Evolutionary conservation across 176 grass and related monocot species (phyloP), one percentile per base, ranked within the genome.

Genomic region (Bolboschoenus planiculmis): DNA sequence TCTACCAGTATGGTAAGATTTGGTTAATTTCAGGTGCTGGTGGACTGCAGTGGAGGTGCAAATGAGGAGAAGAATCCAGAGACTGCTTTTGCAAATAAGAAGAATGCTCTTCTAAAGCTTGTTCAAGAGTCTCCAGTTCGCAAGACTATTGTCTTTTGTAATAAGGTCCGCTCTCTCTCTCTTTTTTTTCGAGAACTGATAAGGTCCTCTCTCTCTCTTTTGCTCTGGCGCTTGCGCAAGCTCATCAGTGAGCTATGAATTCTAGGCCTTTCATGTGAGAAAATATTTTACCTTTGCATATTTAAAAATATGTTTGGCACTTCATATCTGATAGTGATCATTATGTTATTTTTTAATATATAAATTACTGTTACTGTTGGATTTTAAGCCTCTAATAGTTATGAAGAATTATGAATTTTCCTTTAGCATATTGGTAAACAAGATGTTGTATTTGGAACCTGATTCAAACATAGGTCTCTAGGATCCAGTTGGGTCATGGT

Each of bases 121-220:
- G 43, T 93, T 0, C 87, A 94, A 82, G 87, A 91, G 74, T 85
- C 88, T 68, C 89, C 88, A 4, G 90, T 93, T 35, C 60, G 48
- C 59, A 98, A 91, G 83, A 95, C 95, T 71, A 94, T 93, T 63
- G 30, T 94, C 85, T 94, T 98, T 88, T 94, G 89, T 90, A 91
- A 98, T 27, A 93, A 94, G 92, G 92, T 91, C 61, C 67, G 7
- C 44, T 40, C 51, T 65, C 21, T 79, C 56, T 62, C 62, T 53
- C 39, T 74, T 58, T 14, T n/a, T n/a, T n/a, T n/a, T n/a, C n/a
- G n/a, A n/a, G n/a, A n/a, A n/a, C n/a, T n/a, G n/a, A 98, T 27
- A 93, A 94, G 92, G 92, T 91, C 61, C 67, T 40, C 51, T 65
- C 21, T 79, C 56, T 62, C 62, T 53, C 39, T 74, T 58, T 14